phyloP scores from a whole-genome alignment of 2,329 filamentous ascomycete genomes.

The Penicillium sp. region DNA sequence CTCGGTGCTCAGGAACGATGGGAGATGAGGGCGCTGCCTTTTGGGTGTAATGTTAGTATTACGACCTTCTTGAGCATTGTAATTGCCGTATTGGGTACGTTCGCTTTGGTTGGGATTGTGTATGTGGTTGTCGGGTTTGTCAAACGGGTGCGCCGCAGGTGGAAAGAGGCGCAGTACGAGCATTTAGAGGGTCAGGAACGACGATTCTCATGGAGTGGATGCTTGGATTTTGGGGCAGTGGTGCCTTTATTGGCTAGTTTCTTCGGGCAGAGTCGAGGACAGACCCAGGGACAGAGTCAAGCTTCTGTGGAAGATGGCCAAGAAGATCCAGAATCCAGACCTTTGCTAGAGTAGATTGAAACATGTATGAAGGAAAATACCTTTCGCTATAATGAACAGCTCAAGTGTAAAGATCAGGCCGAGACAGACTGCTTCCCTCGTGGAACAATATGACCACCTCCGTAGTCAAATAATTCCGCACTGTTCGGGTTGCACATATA shows the following conservation, averaged over 20 bases:
- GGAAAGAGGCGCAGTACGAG: slow-evolving; percentile 13
- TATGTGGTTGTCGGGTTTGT: slow-evolving; percentile 17
- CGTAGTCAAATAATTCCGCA: slow-evolving; percentile 46
- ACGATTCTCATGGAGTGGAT: not conserved
- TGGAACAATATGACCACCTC: slow-evolving; percentile 45
- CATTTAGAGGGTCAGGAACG: slow-evolving; percentile 1
- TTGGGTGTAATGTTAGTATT: slow-evolving; percentile 43
- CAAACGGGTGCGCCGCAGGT: slow-evolving; percentile 9
- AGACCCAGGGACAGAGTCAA: slow-evolving; percentile 1
- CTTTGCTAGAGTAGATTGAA: slow-evolving; percentile 24
- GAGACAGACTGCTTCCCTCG: slow-evolving; percentile 24
- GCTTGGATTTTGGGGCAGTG: not conserved
- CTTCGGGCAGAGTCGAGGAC: not conserved
- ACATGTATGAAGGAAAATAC: not conserved
- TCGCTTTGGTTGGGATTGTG: slow-evolving; percentile 22
- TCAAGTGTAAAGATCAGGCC: not conserved
- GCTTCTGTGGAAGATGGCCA: slow-evolving; percentile 5
- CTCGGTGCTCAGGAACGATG: slow-evolving; percentile 41
- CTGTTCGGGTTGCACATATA: slow-evolving; percentile 44
- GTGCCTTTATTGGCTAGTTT: not conserved
- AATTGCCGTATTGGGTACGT: slow-evolving; percentile 31
- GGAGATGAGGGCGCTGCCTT: slow-evolving; percentile 40
- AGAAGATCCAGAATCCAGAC: slow-evolving; percentile 23
- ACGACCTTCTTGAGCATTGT: slow-evolving; percentile 38
- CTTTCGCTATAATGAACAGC: not conserved